Evolutionary conservation across 352 stramenopile species (phyloP).

Genomic region (Globisporangium nodosum): DNA sequence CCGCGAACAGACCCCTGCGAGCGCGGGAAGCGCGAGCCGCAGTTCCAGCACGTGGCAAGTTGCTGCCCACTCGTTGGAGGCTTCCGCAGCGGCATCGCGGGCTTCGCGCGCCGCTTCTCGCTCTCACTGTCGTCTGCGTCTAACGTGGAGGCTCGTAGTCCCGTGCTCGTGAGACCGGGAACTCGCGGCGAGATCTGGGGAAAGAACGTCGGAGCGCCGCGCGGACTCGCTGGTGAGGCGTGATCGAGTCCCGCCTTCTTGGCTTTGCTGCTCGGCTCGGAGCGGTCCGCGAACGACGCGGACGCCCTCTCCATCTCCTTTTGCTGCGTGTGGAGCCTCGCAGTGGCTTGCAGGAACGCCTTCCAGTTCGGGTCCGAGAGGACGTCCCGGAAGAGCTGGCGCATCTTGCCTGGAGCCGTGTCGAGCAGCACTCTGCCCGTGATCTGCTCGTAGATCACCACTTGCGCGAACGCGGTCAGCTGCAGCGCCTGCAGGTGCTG

Average conservation of each 20-base stretch:
- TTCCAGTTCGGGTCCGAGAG: constrained; percentile 43
- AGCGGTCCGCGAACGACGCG: not conserved
- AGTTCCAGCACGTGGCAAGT: constrained; percentile 61
- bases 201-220: constrained; percentile 12
- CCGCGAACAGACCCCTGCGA: constrained; percentile 9
- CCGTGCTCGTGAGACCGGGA: constrained; percentile 5
- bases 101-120: constrained; percentile 13
- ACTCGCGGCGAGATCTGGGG: constrained; percentile 24
- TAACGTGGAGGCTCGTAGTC: not conserved
- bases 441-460: constrained; percentile 57
- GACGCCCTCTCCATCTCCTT: constrained; percentile 21
- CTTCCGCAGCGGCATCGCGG: constrained; percentile 20
- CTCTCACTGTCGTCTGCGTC: not conserved
- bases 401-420: constrained; percentile 33
- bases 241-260: not conserved
- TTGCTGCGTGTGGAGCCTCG: constrained; percentile 43
- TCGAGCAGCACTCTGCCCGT: constrained; percentile 51
- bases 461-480: constrained; percentile 40
- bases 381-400: constrained; percentile 31
- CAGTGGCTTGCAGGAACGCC: constrained; percentile 27
- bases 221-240: not conserved
- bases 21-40: constrained; percentile 45
- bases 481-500: constrained; percentile 45
- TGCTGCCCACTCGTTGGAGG: constrained; percentile 21
- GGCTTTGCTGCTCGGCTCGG: not conserved